A percentile compares a stretch with the other conserved stretches of the same genome.
phyloP scores from a whole-genome alignment of 305 asterid genomes.

The Rubia tinctorum region DNA sequence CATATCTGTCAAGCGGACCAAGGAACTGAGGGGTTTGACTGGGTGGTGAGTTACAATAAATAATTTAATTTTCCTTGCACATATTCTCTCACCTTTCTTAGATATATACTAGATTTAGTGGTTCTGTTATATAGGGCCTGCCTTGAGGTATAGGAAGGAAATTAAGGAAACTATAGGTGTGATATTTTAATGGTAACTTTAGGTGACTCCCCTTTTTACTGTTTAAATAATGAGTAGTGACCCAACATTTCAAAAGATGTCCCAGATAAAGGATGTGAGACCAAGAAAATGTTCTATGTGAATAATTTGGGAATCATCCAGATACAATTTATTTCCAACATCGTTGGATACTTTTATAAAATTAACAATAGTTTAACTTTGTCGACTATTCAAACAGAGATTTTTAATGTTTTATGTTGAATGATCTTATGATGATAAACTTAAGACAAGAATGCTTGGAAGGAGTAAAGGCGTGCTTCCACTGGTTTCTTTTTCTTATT shows the following conservation, averaged over 20 bases:
- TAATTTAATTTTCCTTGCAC: background rate
- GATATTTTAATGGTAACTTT: background rate
- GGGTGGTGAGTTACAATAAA: conserved; percentile 62
- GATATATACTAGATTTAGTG: background rate
- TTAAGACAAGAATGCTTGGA: background rate
- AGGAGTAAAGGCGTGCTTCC: background rate
- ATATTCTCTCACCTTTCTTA: background rate
- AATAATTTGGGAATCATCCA: background rate
- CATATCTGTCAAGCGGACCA: conserved; percentile 82
- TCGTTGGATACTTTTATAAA: background rate
- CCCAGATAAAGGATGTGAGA: background rate
- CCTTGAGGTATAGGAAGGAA: conserved; percentile 2
- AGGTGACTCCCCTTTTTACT: background rate
- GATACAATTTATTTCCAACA: background rate
- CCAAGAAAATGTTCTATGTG: background rate
- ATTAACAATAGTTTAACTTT: background rate
- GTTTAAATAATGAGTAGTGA: background rate
- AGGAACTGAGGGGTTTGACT: conserved; percentile 77
- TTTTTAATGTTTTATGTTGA: background rate
- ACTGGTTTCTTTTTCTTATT: background rate
- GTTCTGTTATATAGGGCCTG: background rate
- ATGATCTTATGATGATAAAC: background rate
- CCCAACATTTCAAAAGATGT: background rate
- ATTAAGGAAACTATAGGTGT: background rate
- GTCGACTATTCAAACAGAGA: background rate